Evolutionary conservation across 768 basidiomycete genomes (phyloP), one percentile per base, ranked within the genome.

Genomic region (Paxillus ammoniavirescens): DNA sequence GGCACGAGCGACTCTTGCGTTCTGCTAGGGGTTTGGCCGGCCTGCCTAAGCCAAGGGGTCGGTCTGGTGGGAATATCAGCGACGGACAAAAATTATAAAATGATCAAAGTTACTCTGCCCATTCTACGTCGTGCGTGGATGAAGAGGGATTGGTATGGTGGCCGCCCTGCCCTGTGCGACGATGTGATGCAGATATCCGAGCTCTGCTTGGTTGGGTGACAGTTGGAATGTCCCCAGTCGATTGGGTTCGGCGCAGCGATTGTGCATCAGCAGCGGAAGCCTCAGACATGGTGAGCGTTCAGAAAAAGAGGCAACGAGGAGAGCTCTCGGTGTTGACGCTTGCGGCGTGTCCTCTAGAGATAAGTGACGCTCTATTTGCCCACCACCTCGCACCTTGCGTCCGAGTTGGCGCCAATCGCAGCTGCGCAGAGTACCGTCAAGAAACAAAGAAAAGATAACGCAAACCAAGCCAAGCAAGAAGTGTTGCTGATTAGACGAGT

Each of bases 231-330:
- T 71, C 62, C 1, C 69, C 69, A 28, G 71, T 71, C 1, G 69
- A 72, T 57, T 67, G 71, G 8, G 69, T 71, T 50, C 71, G 59
- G 46, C 71, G 64, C 23, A 71, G 61, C 55, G 65, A 64, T 59
- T 70, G 69, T 49, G 67, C 66, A 60, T 72, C 69, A 47, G 58
- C 51, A 37, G 63, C 48, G 18, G 59, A 58, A 42, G 61, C 43
- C 31, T 59, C 61, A 42, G 70, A 56, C 69, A 70, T 70, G 55
- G 50, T 58, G 66, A 61, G 53, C 41, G 67, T 63, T 56, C 26
- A 48, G 53, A 43, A 58, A 46, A 57, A 18, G 44, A 52, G 28
- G 36, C 35, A 58, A 58, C 49, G 56, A 59, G 52, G 59, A 28
- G 42, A 45, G 41, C 60, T 41, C 56, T 56, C 55, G 47, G 56